A percentile compares a stretch with the other conserved stretches of the same genome.
These are phyloP conservation scores for Xylariales sp. DNA, from an alignment of 2,329 filamentous ascomycete genomes.

Conservation along the genomic window DNA sequence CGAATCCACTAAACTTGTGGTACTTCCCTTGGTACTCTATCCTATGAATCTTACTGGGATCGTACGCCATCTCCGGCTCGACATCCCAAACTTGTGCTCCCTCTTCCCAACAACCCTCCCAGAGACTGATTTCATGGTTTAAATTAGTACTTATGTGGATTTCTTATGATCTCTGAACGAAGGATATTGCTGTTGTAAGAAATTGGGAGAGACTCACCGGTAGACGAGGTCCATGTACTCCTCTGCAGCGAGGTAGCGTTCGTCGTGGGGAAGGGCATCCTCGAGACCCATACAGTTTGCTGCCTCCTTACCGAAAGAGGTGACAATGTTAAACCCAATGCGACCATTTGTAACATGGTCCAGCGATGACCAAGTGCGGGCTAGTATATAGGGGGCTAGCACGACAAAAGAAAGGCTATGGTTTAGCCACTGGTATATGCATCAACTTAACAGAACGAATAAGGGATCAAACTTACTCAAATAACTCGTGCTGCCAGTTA, in stretches of 20 bases:
- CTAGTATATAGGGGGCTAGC: not conserved
- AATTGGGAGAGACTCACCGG: too few relatives aligned
- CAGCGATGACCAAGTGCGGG: not conserved
- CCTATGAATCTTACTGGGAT: not conserved
- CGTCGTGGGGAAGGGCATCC: not conserved
- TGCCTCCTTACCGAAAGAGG: not conserved
- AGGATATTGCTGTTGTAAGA: too few relatives aligned
- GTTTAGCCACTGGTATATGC: too few relatives aligned
- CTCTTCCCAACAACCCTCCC: not conserved
- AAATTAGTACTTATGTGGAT: too few relatives aligned
- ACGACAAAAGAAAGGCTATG: too few relatives aligned
- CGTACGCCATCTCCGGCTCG: not conserved
- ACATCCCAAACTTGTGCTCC: not conserved
- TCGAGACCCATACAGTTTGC: not conserved
- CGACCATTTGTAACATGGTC: constrained; percentile 1
- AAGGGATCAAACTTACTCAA: too few relatives aligned
- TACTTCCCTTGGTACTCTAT: not conserved
- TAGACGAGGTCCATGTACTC: not conserved
- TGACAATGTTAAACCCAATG: not conserved
- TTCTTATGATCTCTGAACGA: too few relatives aligned
- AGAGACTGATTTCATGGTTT: too few relatives aligned
- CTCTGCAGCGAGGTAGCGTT: not conserved
- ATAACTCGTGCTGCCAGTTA: not conserved
- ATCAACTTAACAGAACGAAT: too few relatives aligned
- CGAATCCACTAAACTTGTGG: not conserved